These are phyloP conservation scores for Apiotrichum sp. DNA, from an alignment of 1,284 basidiomycete genomes.

Conservation along the genomic window DNA sequence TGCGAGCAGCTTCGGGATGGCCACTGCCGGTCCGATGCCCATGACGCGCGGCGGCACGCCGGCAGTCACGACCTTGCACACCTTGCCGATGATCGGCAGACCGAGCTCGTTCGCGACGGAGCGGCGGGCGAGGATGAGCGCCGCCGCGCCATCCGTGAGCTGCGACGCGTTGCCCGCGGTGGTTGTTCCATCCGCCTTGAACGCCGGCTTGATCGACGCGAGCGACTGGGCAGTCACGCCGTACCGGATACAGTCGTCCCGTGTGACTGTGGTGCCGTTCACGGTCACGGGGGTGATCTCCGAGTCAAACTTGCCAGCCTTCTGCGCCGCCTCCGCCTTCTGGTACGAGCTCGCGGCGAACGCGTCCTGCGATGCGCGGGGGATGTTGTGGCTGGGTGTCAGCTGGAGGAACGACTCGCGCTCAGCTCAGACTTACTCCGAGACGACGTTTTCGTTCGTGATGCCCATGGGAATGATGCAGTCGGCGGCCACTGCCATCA, in stretches of 20 bases:
- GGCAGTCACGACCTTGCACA: constrained; percentile 64
- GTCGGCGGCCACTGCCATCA: constrained; percentile 66
- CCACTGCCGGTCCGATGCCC: constrained; percentile 82
- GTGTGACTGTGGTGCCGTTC: constrained; percentile 56
- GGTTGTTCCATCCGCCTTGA: constrained; percentile 62
- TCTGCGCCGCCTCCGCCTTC: constrained; percentile 72
- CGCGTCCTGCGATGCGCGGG: constrained; percentile 69
- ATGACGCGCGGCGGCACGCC: constrained; percentile 76
- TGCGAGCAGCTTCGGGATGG: constrained; percentile 67
- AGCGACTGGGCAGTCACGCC: constrained; percentile 79
- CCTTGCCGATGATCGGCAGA: constrained; percentile 85
- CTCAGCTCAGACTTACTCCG: constrained; percentile 19
- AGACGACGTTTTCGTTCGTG: constrained; percentile 84
- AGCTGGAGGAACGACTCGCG: constrained; percentile 45
- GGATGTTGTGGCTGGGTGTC: constrained; percentile 53
- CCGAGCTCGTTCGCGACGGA: constrained; percentile 75
- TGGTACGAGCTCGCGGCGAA: constrained; percentile 77
- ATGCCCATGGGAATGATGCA: constrained; percentile 89
- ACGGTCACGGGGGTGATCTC: constrained; percentile 79
- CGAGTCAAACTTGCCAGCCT: constrained; percentile 75
- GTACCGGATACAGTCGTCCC: constrained; percentile 79
- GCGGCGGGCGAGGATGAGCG: constrained; percentile 76
- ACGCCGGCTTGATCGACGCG: constrained; percentile 79
- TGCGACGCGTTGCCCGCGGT: constrained; percentile 66
- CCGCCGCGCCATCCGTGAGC: constrained; percentile 91